Evolutionary conservation across 768 basidiomycete genomes (phyloP).

Genomic region (Hemileccinum impolitum): DNA sequence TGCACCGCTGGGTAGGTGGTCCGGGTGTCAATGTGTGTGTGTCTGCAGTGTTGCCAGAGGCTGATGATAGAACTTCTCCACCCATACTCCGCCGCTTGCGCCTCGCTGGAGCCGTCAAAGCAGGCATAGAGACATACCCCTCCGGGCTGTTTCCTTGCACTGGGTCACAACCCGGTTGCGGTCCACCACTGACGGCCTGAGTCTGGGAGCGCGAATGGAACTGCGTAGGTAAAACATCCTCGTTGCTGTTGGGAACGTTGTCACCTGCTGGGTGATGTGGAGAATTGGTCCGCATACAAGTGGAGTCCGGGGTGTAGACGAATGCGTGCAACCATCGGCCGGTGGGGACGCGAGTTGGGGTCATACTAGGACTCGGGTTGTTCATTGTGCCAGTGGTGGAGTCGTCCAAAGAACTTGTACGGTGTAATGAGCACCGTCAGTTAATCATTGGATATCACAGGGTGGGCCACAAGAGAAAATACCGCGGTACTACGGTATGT

Average conservation of each 20-base stretch:
- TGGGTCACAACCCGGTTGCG: not conserved
- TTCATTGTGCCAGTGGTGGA: not conserved
- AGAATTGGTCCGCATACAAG: not conserved
- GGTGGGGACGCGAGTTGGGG: not conserved
- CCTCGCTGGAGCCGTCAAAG: not conserved
- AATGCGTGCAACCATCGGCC: constrained; percentile 11
- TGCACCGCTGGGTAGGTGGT: not conserved
- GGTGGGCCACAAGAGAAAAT: no score
- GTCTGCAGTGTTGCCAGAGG: not conserved
- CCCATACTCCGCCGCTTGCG: not conserved
- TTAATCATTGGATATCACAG: no score
- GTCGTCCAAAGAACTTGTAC: no score
- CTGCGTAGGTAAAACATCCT: constrained; percentile 10
- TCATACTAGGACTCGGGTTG: not conserved
- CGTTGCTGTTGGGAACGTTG: not conserved
- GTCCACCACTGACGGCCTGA: not conserved
- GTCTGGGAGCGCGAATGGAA: not conserved
- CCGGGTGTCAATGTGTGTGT: not conserved
- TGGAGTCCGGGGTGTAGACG: constrained; percentile 15
- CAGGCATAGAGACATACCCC: not conserved
- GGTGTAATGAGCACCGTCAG: no score
- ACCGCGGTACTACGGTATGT: no score
- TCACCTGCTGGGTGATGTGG: not conserved
- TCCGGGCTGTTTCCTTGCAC: not conserved
- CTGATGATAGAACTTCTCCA: not conserved